Percentiles rank a stretch among this genome's conserved stretches.
phyloP scores from a whole-genome alignment of 257 asterid genomes.

The Jacaranda mimosifolia region DNA sequence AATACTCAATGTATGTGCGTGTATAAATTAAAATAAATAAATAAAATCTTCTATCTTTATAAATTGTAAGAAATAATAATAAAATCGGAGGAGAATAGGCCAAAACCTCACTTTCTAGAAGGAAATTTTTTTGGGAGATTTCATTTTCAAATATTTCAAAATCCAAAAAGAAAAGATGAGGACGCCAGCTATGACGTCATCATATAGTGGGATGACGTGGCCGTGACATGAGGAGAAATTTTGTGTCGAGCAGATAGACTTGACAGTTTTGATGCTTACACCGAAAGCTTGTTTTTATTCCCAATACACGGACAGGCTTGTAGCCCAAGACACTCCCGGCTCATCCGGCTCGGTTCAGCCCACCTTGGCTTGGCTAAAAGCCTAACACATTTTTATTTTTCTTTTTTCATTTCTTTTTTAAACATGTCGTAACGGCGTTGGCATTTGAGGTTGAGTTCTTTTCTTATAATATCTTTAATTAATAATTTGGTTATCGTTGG shows the following conservation, averaged over 20 bases:
- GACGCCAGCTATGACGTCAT: conserved; percentile 42
- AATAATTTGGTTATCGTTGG: too few species aligned
- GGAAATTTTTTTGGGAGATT: conserved; percentile 21
- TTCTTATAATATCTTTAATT: too few species aligned
- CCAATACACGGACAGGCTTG: conserved; percentile 60
- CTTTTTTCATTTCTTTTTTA: neutral
- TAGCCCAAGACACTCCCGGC: conserved; percentile 43
- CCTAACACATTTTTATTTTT: neutral
- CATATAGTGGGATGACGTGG: conserved; percentile 26
- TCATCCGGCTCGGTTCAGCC: conserved; percentile 45
- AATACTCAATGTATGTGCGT: neutral
- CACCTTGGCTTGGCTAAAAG: conserved; percentile 22
- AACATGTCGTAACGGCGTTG: conserved; percentile 4
- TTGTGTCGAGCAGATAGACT: conserved; percentile 36
- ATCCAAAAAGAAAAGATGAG: neutral
- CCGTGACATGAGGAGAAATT: conserved; percentile 33
- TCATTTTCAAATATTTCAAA: conserved; percentile 23
- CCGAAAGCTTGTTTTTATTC: conserved; percentile 50
- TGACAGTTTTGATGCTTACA: conserved; percentile 40
- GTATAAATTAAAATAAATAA: too few species aligned
- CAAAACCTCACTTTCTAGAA: conserved; percentile 43
- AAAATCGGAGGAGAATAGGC: neutral
- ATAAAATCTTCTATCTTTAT: too few species aligned
- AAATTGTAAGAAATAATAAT: neutral
- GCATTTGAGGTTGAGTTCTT: neutral